Base-by-base conservation (phyloP, 495 filamentous ascomycete species). In the Delitschia confertaspora region DNA sequence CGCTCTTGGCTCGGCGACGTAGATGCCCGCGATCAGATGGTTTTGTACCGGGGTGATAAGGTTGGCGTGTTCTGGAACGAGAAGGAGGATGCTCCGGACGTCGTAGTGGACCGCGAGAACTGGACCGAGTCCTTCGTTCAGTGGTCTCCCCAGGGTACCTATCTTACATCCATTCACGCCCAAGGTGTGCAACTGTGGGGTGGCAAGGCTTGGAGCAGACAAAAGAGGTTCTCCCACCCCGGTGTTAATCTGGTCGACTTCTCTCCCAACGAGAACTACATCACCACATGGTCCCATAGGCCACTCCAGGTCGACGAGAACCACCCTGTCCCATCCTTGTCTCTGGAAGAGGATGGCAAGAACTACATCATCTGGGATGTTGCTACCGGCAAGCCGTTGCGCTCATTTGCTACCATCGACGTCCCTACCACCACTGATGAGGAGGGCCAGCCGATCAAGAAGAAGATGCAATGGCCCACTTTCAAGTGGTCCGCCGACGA, bases 341-440 rank as follows among this genome's bases (percentile, higher is more conserved):
- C 83, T 5, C 65, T 83, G 47, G 91, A 95, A 59, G 91, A 98
- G 60, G 91, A 98, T 55, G 91, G 91, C 49, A 95, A 96, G 75
- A 93, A 95, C 72, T 95, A 95, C 59, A 83, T 98, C 56, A 85
- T 98, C 56, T 98, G 91, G 91, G 91, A 98, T 64, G 78, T 96
- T 40, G 85, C 82, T 49, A 87, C 91, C 4, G 76, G 78, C 44
- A 93, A 93, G 58, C 82, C 88, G 21, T 70, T 98, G 24, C 83
- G 91, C 23, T 95, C 88, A 0, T 98, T 98, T 60, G 78, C 83
- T 19, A 89, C 84, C 42, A 72, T 94, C 54, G 91, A 96, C 44
- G 59, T 76, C 16, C 78, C 83, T 16, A 74, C 70, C 19, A 66
- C 73, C 13, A 60, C 64, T 6, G 61, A 55, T 6, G 79, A 80